Percentiles rank a stretch among this genome's conserved stretches.
Conservation (phyloP, 2,329 filamentous ascomycete species). For the Ophiognomonia clavigignenti-juglandacearum region DNA sequence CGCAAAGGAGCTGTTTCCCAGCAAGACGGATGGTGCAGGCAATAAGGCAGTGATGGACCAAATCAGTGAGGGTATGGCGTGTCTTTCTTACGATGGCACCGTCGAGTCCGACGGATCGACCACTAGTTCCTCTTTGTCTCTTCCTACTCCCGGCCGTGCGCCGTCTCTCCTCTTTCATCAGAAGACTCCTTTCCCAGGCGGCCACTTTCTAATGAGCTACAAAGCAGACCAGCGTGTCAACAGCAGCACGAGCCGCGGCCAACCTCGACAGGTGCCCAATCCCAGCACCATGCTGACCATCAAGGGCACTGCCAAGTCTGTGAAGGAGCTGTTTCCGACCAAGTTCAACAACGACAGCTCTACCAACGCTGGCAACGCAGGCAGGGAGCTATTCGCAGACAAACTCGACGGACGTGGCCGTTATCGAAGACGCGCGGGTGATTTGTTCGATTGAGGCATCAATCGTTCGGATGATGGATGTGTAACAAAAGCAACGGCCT, state of each 20-base stretch:
- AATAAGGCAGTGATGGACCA: constrained; percentile 30
- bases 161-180: background rate
- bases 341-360: constrained; percentile 36
- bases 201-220: constrained; percentile 8
- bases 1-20: constrained; percentile 54
- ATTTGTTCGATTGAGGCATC: constrained; percentile 58
- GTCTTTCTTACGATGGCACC: constrained; percentile 16
- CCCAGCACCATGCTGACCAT: constrained; percentile 55
- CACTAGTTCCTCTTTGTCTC: background rate
- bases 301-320: constrained; percentile 56
- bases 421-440: constrained; percentile 63
- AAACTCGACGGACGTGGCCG: constrained; percentile 53
- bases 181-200: background rate
- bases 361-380: constrained; percentile 45
- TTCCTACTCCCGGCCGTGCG: background rate
- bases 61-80: constrained; percentile 29
- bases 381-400: constrained; percentile 66
- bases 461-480: constrained; percentile 20
- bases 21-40: constrained; percentile 25
- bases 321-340: constrained; percentile 65
- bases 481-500: background rate
- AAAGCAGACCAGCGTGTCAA: constrained; percentile 6
- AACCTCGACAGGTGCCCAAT: constrained; percentile 41
- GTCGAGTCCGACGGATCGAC: constrained; percentile 6
- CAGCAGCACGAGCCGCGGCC: constrained; percentile 48